Percentiles rank a stretch among this genome's conserved stretches.
phyloP scores from a whole-genome alignment of 2,329 filamentous ascomycete genomes.

The Chalaropsis thielavioides region DNA sequence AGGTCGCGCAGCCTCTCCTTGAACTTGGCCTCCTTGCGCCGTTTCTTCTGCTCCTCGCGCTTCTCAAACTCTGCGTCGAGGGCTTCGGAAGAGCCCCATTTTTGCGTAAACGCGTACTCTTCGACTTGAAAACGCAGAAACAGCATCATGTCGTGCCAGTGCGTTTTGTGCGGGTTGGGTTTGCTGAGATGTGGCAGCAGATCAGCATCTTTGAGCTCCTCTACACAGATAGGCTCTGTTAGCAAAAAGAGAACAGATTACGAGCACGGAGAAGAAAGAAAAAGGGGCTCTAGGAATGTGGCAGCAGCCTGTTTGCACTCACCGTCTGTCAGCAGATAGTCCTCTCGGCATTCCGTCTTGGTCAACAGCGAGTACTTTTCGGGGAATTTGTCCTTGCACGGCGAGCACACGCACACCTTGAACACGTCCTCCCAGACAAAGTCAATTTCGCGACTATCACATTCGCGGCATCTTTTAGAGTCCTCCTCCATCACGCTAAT shows the following conservation, averaged over 20 bases:
- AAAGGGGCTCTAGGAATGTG: neutral
- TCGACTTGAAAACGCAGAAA: constrained; percentile 90
- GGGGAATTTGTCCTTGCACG: constrained; percentile 76
- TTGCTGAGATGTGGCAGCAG: constrained; percentile 75
- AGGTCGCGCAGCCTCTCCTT: constrained; percentile 75
- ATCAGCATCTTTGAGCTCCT: constrained; percentile 78
- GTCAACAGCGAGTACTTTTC: constrained; percentile 93
- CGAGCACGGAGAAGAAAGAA: neutral
- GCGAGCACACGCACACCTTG: constrained; percentile 55
- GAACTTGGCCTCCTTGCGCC: constrained; percentile 80
- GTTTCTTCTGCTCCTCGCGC: constrained; percentile 65
- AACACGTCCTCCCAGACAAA: constrained; percentile 90
- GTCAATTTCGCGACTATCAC: constrained; percentile 72
- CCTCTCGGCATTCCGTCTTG: constrained; percentile 90
- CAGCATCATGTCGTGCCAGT: constrained; percentile 98
- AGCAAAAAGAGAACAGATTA: neutral
- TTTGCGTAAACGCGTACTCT: constrained; percentile 74
- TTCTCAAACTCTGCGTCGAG: constrained; percentile 79
- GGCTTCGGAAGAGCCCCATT: constrained; percentile 80
- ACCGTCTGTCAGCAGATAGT: constrained; percentile 90
- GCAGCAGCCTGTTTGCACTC: constrained; percentile 26
- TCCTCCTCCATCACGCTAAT: constrained; percentile 58
- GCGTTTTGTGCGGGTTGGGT: constrained; percentile 88
- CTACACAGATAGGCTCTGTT: constrained; percentile 28
- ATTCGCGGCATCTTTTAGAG: constrained; percentile 70